phyloP scores from a whole-genome alignment of 192 early-diverging fungal genomes.

The Neocallimastix lanati region DNA sequence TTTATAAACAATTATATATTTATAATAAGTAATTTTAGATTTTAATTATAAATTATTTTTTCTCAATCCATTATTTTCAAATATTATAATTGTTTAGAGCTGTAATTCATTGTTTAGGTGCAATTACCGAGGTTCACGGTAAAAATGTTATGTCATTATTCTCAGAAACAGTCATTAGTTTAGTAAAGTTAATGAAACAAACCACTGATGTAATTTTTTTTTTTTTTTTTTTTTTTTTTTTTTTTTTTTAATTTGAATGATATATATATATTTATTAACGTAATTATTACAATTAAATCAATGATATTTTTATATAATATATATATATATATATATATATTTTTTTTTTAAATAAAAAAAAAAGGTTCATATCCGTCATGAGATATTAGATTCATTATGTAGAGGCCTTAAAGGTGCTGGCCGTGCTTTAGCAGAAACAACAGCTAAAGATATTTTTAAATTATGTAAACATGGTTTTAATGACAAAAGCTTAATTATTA shows the following conservation, averaged over 20 bases:
- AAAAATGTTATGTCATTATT: conserved; percentile 54
- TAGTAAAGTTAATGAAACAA: conserved; percentile 47
- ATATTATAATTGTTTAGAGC: no score
- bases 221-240: no score
- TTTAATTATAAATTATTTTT: no score
- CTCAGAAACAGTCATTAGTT: conserved; percentile 35
- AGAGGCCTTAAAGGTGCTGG: conserved; percentile 54
- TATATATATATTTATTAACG: no score
- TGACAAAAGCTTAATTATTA: conserved; percentile 54
- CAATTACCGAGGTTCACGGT: conserved; percentile 56
- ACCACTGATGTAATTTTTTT: conserved; percentile 17
- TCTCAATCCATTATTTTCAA: no score
- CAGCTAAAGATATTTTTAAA: conserved; percentile 55
- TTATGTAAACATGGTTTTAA: conserved; percentile 33
- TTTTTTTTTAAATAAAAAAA: conserved; percentile 3
- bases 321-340: no score
- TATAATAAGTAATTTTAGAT: no score
- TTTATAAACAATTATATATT: no score
- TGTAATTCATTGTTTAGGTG: conserved; percentile 53
- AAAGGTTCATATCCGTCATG: conserved; percentile 32
- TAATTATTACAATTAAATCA: no score
- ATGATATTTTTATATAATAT: background rate
- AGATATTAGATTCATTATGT: conserved; percentile 43
- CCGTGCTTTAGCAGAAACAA: conserved; percentile 44
- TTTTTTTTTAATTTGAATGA: no score